Evolutionary conservation across 2,329 filamentous ascomycete species (phyloP).

Genomic region (Trichoderma harzianum): DNA sequence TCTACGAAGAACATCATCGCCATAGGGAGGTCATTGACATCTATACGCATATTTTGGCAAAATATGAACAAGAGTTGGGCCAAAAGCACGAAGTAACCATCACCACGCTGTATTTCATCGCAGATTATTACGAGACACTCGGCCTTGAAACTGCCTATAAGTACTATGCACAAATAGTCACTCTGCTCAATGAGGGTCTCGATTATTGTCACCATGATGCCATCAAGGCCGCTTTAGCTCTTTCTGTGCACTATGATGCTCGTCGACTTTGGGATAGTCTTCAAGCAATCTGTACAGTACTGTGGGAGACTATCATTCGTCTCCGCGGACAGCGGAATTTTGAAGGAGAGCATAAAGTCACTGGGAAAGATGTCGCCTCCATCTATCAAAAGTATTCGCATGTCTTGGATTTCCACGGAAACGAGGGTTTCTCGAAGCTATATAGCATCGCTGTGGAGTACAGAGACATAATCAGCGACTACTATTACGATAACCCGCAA

Average conservation of each 20-base stretch:
- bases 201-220: not conserved
- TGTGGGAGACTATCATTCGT: not conserved
- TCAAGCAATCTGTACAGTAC: not conserved
- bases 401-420: conserved; percentile 43
- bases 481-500: conserved; percentile 30
- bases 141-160: not conserved
- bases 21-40: conserved; percentile 38
- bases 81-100: not conserved
- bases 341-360: not conserved
- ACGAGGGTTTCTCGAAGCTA: conserved; percentile 38
- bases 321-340: not conserved
- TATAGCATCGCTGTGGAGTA: conserved; percentile 48
- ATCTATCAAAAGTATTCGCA: conserved; percentile 45
- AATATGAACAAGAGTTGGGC: conserved; percentile 28
- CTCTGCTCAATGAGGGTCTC: not conserved
- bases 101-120: not conserved
- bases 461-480: conserved; percentile 41
- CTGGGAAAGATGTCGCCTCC: conserved; percentile 34
- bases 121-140: not conserved
- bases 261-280: not conserved
- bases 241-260: not conserved
- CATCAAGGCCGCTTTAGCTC: not conserved
- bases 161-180: not conserved
- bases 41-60: conserved; percentile 33
- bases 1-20: conserved; percentile 35